These are phyloP conservation scores for Saccharomycopsis malanga DNA, from an alignment of 805 yeast species.

Conservation along the genomic window DNA sequence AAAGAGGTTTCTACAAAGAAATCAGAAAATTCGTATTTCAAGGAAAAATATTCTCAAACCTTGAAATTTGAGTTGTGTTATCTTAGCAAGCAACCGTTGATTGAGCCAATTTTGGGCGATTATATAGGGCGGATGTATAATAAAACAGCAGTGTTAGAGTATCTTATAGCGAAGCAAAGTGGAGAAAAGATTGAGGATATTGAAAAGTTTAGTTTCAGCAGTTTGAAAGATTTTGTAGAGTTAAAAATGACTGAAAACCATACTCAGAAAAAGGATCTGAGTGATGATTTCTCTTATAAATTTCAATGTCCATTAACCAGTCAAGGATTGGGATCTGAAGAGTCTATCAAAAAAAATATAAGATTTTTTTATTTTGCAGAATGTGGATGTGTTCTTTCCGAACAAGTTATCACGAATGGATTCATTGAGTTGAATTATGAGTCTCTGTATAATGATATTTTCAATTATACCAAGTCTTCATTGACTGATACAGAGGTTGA, in stretches of 20 bases:
- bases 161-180: conserved; percentile 37
- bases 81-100: conserved; percentile 36
- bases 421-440: conserved; percentile 8
- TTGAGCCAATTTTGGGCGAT: conserved; percentile 58
- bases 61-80: conserved; percentile 33
- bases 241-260: conserved; percentile 29
- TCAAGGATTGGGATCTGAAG: conserved; percentile 1
- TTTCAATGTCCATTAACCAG: conserved; percentile 16
- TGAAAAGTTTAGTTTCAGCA: conserved; percentile 25
- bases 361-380: conserved; percentile 22
- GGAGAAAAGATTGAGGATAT: conserved; percentile 15
- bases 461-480: conserved; percentile 1
- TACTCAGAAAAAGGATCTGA: conserved; percentile 20
- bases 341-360: background rate
- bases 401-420: conserved; percentile 9
- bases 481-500: background rate
- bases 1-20: conserved; percentile 5
- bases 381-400: conserved; percentile 21
- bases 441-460: conserved; percentile 1
- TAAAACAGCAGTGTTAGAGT: conserved; percentile 55
- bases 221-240: conserved; percentile 39
- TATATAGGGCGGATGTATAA: conserved; percentile 57
- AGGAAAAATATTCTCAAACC: conserved; percentile 1
- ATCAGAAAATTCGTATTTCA: conserved; percentile 12
- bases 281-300: background rate